Evolutionary conservation across 495 filamentous ascomycete genomes (phyloP).

Genomic region (Halenospora varia): DNA sequence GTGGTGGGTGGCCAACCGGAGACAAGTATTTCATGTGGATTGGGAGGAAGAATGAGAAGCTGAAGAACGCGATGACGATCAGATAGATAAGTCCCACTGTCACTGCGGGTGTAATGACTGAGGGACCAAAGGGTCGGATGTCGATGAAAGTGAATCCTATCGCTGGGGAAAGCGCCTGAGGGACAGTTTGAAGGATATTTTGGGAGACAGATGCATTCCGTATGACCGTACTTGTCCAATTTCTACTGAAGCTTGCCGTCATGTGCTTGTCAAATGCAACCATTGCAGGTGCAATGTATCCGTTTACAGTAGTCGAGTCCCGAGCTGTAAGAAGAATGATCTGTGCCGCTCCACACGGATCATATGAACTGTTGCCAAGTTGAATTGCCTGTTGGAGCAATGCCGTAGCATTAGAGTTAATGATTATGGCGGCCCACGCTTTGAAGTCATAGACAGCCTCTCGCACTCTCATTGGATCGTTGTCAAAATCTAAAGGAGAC

Average conservation of each 20-base stretch:
- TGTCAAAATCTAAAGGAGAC: constrained; percentile 48
- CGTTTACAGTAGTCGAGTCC: constrained; percentile 49
- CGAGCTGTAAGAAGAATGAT: constrained; percentile 54
- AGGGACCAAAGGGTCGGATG: constrained; percentile 58
- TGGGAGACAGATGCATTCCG: constrained; percentile 31
- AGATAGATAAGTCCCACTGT: constrained; percentile 68
- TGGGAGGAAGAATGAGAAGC: constrained; percentile 65
- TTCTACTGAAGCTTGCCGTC: constrained; percentile 45
- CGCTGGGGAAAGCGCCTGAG: constrained; percentile 59
- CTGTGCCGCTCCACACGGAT: constrained; percentile 59
- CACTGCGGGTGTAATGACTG: constrained; percentile 53
- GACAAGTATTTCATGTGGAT: constrained; percentile 57
- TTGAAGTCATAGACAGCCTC: constrained; percentile 59
- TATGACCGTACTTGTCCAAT: constrained; percentile 45
- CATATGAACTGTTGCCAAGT: constrained; percentile 56
- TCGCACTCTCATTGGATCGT: constrained; percentile 56
- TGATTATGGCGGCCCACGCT: constrained; percentile 59
- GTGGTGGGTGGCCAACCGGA: constrained; percentile 45
- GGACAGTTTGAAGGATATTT: constrained; percentile 33
- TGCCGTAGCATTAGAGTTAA: constrained; percentile 62
- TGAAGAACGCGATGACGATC: constrained; percentile 72
- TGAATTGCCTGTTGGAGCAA: constrained; percentile 53
- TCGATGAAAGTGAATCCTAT: constrained; percentile 59
- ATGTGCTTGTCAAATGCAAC: constrained; percentile 39
- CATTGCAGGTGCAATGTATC: constrained; percentile 52